Evolutionary conservation across 352 stramenopile genomes (phyloP).

Genomic region (Saprolegnia parasitica): DNA sequence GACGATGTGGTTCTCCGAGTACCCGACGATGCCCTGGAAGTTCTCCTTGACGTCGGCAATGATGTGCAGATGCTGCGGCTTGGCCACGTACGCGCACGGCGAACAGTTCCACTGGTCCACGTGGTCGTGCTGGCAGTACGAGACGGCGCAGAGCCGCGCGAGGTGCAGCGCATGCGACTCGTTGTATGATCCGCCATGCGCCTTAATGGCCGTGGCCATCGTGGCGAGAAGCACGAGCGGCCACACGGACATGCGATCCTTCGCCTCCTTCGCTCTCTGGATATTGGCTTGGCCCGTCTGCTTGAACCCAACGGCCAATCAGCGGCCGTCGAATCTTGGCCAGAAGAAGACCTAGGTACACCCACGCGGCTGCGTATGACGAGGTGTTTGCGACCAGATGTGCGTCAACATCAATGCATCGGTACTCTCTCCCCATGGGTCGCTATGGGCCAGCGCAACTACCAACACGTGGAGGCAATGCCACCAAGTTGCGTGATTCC

Average conservation of each 20-base stretch:
- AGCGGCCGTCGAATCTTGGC: too few relatives aligned
- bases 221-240: neutral
- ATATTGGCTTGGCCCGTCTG: too few relatives aligned
- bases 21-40: constrained; percentile 78
- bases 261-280: neutral
- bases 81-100: constrained; percentile 56
- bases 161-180: constrained; percentile 64
- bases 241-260: neutral
- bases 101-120: constrained; percentile 73
- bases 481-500: too few relatives aligned
- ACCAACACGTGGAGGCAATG: too few relatives aligned
- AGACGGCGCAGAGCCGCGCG: constrained; percentile 67
- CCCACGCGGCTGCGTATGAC: too few relatives aligned
- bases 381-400: too few relatives aligned
- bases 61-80: constrained; percentile 43
- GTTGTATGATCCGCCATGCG: constrained; percentile 41
- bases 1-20: constrained; percentile 50
- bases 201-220: neutral
- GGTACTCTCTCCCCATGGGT: too few relatives aligned
- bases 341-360: too few relatives aligned
- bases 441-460: too few relatives aligned
- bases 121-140: constrained; percentile 62
- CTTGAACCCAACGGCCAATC: too few relatives aligned
- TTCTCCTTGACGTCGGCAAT: constrained; percentile 66
- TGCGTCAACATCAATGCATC: too few relatives aligned